Evolutionary conservation across 768 basidiomycete genomes (phyloP), one percentile per base, ranked within the genome.

Genomic region (Termitomyces sp.): DNA sequence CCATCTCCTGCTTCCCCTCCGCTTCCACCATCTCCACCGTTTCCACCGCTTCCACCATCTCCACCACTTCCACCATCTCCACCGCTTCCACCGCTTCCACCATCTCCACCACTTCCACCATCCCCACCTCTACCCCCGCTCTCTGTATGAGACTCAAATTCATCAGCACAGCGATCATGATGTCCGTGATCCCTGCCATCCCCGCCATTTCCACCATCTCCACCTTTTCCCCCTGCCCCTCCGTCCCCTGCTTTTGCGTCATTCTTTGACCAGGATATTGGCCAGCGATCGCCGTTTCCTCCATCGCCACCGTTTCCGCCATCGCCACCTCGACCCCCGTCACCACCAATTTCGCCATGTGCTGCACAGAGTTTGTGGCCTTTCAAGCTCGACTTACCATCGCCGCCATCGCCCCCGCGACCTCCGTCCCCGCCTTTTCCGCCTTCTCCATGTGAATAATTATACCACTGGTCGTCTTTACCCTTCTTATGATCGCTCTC

Each of bases 291-390:
- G 23, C n/a, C n/a, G 6, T 46, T 28, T 6, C 43, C 44, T 23
- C 54, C 45, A 26, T 54, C 33, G 8, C 52, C 58, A 1, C 58
- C 54, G 37, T 56, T 35, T 1, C 54, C 55, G 3, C 51, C 53
- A 33, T 42, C 28, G 0, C 56, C 56, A 15, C 56, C 59, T 33
- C 30, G 40, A 8, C 53, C 56, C 12, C 52, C 60, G 14, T 47
- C 31, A 3, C 55, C 55, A 28, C 50, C 59, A 17, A 23, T 47
- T 2, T 35, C 51, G 7, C 42, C 33, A 26, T 52, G 28, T 23
- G 15, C 37, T 41, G 15, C 26, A 23, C 48, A 48, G 9, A 19
- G 7, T 35, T 57, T 38, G 10, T 44, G 28, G 12, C 19, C 42
- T 23, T 37, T 54, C 43, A 28, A 31, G 31, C 35, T 53, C 1